Conservation (phyloP, 75 land plant species). For the Selaginella moellendorffii region DNA sequence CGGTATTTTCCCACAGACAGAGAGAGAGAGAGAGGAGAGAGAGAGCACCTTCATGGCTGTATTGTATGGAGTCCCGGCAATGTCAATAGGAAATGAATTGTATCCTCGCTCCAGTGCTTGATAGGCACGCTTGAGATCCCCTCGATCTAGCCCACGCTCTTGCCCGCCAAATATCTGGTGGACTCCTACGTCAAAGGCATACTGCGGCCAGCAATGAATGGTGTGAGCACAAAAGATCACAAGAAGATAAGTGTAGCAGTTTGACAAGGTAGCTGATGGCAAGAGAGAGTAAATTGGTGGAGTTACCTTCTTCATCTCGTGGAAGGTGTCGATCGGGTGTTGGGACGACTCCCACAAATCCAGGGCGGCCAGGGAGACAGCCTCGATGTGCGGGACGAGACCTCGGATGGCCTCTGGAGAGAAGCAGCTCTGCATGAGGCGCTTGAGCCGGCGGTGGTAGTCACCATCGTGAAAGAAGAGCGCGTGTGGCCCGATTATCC, state of each 20-base stretch:
- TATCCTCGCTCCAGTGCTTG: constrained; percentile 72
- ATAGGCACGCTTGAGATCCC: constrained; percentile 56
- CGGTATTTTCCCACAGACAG: too few species aligned
- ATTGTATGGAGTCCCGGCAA: constrained; percentile 66
- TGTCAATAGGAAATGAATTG: constrained; percentile 82
- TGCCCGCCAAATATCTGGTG: constrained; percentile 50
- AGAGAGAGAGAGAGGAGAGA: too few species aligned
- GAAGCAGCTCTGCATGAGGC: constrained; percentile 54
- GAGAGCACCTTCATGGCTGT: constrained; percentile 75
- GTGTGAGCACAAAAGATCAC: neutral
- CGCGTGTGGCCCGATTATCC: constrained; percentile 69
- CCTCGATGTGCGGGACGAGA: constrained; percentile 37
- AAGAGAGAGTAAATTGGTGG: constrained; percentile 14
- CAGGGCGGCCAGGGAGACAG: constrained; percentile 35
- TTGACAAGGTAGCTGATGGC: too few species aligned
- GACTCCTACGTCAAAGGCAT: constrained; percentile 57
- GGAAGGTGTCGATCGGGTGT: constrained; percentile 49
- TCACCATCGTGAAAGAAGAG: constrained; percentile 87
- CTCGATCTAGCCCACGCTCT: constrained; percentile 38
- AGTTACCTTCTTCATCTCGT: constrained; percentile 71
- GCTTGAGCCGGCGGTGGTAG: constrained; percentile 49
- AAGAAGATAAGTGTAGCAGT: neutral
- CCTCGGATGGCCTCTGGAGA: constrained; percentile 46
- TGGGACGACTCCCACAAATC: constrained; percentile 29
- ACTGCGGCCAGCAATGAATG: constrained; percentile 28